Conservation (phyloP, 139 green algal species). For the Micromonas pusilla region DNA sequence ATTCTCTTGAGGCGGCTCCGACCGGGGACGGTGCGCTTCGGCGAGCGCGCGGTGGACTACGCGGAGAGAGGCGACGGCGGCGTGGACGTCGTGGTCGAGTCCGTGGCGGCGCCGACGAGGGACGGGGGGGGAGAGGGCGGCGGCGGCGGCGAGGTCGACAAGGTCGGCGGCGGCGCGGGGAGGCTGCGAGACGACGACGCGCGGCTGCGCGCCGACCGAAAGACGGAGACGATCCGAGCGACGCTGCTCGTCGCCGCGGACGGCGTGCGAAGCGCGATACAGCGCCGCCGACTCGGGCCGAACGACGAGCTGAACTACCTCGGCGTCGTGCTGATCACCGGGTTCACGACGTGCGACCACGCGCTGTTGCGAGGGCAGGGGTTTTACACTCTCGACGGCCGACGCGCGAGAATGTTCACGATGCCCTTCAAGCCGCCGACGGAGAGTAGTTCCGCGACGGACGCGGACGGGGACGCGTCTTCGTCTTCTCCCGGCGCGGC, state of each 20-base stretch:
- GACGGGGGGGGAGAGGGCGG: no score
- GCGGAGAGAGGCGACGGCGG: not conserved
- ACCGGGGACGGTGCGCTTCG: not conserved
- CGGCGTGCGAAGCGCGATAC: not conserved
- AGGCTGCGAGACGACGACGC: no score
- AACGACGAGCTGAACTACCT: constrained; percentile 13
- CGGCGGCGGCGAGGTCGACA: not conserved
- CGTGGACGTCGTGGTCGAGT: not conserved
- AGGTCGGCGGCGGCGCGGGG: no score
- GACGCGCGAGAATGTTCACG: constrained; percentile 23
- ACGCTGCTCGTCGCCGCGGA: constrained; percentile 11
- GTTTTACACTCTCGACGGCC: constrained; percentile 24
- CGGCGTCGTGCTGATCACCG: constrained; percentile 18
- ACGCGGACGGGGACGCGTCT: not conserved
- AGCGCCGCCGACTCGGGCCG: not conserved
- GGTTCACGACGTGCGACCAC: constrained; percentile 16
- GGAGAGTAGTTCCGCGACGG: no score
- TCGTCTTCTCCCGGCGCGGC: no score
- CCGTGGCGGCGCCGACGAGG: not conserved
- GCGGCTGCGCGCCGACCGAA: not conserved
- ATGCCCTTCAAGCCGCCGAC: constrained; percentile 25
- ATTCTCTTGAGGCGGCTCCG: constrained; percentile 2
- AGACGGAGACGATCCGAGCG: not conserved
- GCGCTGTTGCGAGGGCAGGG: not conserved
- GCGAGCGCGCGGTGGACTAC: not conserved